These are phyloP conservation scores for Ascochyta rabiei DNA, from an alignment of 2,329 filamentous ascomycete species.

Conservation along the genomic window DNA sequence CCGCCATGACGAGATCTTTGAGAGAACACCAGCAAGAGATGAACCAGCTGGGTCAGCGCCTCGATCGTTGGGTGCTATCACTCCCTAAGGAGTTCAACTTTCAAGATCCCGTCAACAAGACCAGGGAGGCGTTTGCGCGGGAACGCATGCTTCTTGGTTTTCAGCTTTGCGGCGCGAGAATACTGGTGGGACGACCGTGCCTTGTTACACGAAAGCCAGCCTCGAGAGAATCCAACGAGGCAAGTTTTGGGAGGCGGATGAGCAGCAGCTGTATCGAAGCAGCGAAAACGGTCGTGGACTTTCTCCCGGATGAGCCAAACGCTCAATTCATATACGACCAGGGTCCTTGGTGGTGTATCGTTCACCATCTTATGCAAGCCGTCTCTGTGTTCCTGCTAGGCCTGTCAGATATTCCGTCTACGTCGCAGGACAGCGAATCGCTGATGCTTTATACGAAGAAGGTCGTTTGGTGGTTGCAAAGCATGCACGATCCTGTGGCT, in stretches of 20 bases:
- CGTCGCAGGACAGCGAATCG: constrained; percentile 26
- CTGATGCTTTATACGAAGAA: constrained; percentile 37
- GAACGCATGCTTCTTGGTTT: constrained; percentile 44
- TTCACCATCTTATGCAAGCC: constrained; percentile 51
- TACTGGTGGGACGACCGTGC: constrained; percentile 50
- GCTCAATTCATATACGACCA: constrained; percentile 38
- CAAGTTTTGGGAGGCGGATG: constrained; percentile 38
- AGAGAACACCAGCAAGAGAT: constrained; percentile 44
- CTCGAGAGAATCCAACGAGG: constrained; percentile 23
- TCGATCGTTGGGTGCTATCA: constrained; percentile 43
- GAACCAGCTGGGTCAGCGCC: constrained; percentile 35
- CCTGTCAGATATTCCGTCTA: constrained; percentile 37
- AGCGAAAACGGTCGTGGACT: constrained; percentile 41
- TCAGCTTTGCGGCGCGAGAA: constrained; percentile 46
- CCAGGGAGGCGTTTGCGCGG: constrained; percentile 17
- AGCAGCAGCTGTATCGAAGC: constrained; percentile 46
- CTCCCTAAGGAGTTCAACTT: constrained; percentile 43
- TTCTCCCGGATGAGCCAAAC: constrained; percentile 45
- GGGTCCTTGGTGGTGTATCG: constrained; percentile 51
- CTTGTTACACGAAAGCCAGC: constrained; percentile 38
- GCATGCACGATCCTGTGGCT: constrained; percentile 40
- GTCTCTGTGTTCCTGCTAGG: constrained; percentile 47
- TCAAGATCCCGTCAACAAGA: constrained; percentile 9
- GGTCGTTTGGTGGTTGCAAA: constrained; percentile 42
- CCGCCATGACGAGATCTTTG: constrained; percentile 40